These are phyloP conservation scores for Chernovozyma sophiae-reginae DNA, from an alignment of 1,139 yeast genomes.

Conservation along the genomic window DNA sequence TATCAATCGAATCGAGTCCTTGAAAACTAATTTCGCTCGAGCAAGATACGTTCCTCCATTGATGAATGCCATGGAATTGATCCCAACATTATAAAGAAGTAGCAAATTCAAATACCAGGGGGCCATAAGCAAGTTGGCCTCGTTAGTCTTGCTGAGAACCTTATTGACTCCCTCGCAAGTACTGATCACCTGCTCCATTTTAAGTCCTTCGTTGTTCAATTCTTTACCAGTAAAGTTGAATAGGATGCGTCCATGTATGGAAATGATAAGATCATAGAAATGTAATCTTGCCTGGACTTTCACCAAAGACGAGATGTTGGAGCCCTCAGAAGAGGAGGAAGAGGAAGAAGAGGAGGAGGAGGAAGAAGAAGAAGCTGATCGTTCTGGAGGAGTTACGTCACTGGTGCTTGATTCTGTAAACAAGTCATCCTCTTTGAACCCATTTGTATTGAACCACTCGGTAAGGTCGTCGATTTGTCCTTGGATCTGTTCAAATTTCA, in stretches of 20 bases:
- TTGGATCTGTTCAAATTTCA: constrained; percentile 32
- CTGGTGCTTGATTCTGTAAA: constrained; percentile 16
- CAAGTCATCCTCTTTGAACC: constrained; percentile 30
- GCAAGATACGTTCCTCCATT: constrained; percentile 34
- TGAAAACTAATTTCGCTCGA: constrained; percentile 24
- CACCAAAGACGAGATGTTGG: constrained; percentile 18
- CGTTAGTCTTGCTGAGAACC: constrained; percentile 29
- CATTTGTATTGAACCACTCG: constrained; percentile 34
- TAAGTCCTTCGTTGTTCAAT: constrained; percentile 29
- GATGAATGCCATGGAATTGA: constrained; percentile 42
- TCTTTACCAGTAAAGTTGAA: constrained; percentile 34
- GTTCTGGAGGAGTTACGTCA: too few species aligned
- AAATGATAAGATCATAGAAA: constrained; percentile 36
- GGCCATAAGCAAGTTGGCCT: constrained; percentile 32
- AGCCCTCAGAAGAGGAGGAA: background rate
- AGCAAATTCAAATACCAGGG: constrained; percentile 58
- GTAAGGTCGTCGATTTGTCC: constrained; percentile 27
- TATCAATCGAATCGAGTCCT: constrained; percentile 24
- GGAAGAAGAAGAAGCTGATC: constrained; percentile 2
- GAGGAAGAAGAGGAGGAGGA: constrained; percentile 2
- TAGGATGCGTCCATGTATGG: constrained; percentile 34
- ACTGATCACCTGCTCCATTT: constrained; percentile 29
- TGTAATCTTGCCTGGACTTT: constrained; percentile 39
- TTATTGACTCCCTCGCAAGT: constrained; percentile 34
- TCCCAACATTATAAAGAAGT: constrained; percentile 45